Evolutionary conservation across 2,329 filamentous ascomycete species (phyloP).

Genomic region (Aspergillus phoenicis): DNA sequence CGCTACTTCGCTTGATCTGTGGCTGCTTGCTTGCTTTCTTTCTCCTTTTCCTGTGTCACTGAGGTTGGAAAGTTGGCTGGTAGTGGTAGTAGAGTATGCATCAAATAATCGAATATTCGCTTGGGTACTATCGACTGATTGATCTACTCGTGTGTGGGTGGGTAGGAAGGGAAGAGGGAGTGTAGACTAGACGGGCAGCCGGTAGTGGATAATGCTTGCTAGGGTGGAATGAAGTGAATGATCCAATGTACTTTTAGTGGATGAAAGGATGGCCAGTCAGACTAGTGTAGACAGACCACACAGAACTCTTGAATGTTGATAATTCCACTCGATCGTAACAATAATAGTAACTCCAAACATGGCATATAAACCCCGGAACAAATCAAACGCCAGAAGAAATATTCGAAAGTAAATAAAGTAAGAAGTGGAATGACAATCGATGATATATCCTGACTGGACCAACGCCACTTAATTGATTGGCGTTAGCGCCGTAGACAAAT

Average conservation of each 20-base stretch:
- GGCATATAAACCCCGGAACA: not conserved
- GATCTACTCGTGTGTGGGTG: no score
- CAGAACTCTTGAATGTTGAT: not conserved
- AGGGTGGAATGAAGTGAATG: not conserved
- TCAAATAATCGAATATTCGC: not conserved
- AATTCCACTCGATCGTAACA: not conserved
- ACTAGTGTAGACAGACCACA: not conserved
- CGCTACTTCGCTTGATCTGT: conserved; percentile 5
- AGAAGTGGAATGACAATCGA: not conserved
- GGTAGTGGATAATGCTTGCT: no score
- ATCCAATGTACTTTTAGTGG: not conserved
- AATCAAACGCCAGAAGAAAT: not conserved
- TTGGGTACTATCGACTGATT: no score
- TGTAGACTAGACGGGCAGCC: no score
- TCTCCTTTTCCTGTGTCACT: not conserved
- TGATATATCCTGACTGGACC: not conserved
- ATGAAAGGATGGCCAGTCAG: not conserved
- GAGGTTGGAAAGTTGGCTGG: conserved; percentile 16
- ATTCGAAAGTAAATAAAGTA: not conserved
- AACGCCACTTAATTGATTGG: not conserved
- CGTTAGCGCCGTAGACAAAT: not conserved
- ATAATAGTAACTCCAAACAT: not conserved
- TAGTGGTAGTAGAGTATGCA: conserved; percentile 5
- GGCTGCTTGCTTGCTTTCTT: conserved; percentile 2
- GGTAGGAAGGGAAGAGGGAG: no score